These are phyloP conservation scores for Tolypocladium inflatum DNA, from an alignment of 2,329 filamentous ascomycete species.

Conservation along the genomic window DNA sequence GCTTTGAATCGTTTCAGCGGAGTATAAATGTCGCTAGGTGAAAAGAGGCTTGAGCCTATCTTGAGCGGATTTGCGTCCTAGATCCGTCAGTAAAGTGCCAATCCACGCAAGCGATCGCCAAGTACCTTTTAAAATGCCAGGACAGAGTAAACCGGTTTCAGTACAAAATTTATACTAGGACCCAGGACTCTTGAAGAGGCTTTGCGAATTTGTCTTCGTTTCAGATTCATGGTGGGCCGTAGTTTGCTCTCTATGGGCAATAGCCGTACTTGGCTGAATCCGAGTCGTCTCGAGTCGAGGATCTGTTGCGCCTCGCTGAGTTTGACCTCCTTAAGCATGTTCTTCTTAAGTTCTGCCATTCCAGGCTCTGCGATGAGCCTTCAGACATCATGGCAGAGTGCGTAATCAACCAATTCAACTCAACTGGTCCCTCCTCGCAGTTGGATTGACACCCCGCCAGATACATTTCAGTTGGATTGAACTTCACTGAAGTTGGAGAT, in stretches of 20 bases:
- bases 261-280: conserved; percentile 69
- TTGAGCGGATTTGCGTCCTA: conserved; percentile 39
- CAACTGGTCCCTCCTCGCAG: too few species aligned
- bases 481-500: too few species aligned
- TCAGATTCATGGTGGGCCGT: conserved; percentile 81
- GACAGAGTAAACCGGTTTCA: conserved; percentile 66
- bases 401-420: too few species aligned
- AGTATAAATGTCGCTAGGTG: conserved; percentile 68
- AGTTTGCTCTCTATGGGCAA: conserved; percentile 73
- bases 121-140: conserved; percentile 69
- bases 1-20: conserved; percentile 62
- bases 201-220: conserved; percentile 47
- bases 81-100: neutral
- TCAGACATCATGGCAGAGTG: conserved; percentile 74
- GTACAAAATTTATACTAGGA: conserved; percentile 34
- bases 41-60: conserved; percentile 72
- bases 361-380: conserved; percentile 64
- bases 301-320: conserved; percentile 44
- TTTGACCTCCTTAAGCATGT: conserved; percentile 72
- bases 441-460: too few species aligned
- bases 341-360: conserved; percentile 53
- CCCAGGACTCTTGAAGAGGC: conserved; percentile 54
- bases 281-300: conserved; percentile 54
- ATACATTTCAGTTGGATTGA: too few species aligned
- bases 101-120: neutral